Evolutionary conservation across 441 rosid genomes (phyloP).

Genomic region (Gossypium trilobum): DNA sequence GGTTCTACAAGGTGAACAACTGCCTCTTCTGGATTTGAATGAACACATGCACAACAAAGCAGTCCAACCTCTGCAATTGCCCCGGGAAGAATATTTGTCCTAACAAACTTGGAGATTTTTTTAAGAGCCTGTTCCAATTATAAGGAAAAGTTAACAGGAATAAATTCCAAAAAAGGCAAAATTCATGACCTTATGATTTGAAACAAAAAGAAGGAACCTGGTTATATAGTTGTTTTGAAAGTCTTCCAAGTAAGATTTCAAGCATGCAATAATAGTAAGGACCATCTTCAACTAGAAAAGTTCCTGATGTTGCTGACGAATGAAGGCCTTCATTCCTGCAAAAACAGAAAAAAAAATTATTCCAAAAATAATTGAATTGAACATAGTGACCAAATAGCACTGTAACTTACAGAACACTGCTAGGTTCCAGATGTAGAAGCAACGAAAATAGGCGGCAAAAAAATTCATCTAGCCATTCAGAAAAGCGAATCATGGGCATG

Average conservation of each 20-base stretch:
- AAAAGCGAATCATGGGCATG: slow-evolving; percentile 69
- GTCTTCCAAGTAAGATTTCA: slow-evolving; percentile 89
- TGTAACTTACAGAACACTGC: slow-evolving; percentile 74
- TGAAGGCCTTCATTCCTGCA: slow-evolving; percentile 85
- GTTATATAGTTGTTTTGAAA: slow-evolving; percentile 70
- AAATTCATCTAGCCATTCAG: slow-evolving; percentile 98
- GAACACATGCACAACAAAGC: slow-evolving; percentile 97
- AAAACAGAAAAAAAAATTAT: slow-evolving; percentile 10
- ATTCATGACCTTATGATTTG: slow-evolving; percentile 9
- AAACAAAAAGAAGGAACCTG: slow-evolving; percentile 49
- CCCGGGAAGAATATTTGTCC: slow-evolving; percentile 94
- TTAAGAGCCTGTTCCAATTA: slow-evolving; percentile 66
- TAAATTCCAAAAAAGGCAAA: not conserved
- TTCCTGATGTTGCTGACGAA: slow-evolving; percentile 89
- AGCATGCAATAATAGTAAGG: slow-evolving; percentile 98
- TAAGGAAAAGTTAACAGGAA: slow-evolving; percentile 16
- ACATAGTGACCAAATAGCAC: not conserved
- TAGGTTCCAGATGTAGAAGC: slow-evolving; percentile 90
- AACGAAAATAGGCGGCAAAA: slow-evolving; percentile 81
- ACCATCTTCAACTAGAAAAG: slow-evolving; percentile 97
- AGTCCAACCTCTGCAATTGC: slow-evolving; percentile 99
- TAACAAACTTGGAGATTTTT: slow-evolving; percentile 92
- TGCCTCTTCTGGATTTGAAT: slow-evolving; percentile 91
- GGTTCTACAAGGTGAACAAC: slow-evolving; percentile 80
- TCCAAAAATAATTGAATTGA: slow-evolving; percentile 5